Conservation (phyloP, 2,329 filamentous ascomycete genomes). For the Penicillium frequentans region DNA sequence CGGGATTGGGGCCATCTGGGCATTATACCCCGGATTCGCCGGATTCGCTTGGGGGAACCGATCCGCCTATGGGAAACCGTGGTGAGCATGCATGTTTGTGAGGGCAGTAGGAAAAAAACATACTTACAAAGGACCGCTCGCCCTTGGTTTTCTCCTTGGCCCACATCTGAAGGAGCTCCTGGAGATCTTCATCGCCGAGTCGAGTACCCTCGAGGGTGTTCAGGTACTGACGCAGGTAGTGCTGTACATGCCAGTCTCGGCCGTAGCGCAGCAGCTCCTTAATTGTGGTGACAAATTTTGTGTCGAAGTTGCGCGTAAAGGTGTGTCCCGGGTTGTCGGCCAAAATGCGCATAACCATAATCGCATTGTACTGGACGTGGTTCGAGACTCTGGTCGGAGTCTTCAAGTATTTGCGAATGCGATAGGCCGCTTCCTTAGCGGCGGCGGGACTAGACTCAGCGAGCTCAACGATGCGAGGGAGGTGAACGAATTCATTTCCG, state of each 20-base stretch:
- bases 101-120: background rate
- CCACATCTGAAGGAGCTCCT: conserved; percentile 80
- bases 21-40: background rate
- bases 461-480: conserved; percentile 89
- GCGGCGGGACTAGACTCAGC: conserved; percentile 89
- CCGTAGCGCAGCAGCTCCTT: conserved; percentile 73
- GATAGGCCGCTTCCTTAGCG: conserved; percentile 74
- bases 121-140: conserved; percentile 44
- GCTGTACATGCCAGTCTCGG: conserved; percentile 73
- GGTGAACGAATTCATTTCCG: conserved; percentile 87
- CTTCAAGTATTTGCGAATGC: conserved; percentile 79
- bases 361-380: conserved; percentile 87
- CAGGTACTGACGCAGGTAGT: conserved; percentile 84
- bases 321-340: conserved; percentile 85
- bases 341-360: conserved; percentile 93
- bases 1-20: background rate
- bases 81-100: background rate
- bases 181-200: conserved; percentile 70
- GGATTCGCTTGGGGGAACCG: background rate
- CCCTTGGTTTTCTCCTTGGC: conserved; percentile 75
- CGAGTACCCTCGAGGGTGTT: conserved; percentile 74
- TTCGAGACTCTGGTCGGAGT: conserved; percentile 66
- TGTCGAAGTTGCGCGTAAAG: conserved; percentile 88
- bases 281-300: conserved; percentile 74
- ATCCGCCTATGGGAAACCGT: background rate